Evolutionary conservation across 2,329 filamentous ascomycete species (phyloP), one percentile per base, ranked within the genome.

Genomic region (Arthrobotrys sinensis): DNA sequence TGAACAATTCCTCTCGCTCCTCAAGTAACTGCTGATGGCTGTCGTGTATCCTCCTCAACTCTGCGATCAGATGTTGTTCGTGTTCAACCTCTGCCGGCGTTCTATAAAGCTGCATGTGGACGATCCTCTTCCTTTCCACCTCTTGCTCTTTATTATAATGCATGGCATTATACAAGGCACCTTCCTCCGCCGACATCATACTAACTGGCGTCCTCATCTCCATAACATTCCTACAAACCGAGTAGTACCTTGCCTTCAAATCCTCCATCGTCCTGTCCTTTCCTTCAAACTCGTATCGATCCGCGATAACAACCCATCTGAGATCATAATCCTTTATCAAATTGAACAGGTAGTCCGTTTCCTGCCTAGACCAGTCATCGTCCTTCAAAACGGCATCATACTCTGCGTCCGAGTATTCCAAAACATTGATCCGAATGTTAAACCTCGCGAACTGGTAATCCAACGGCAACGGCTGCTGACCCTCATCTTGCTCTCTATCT

Each of bases 201-300:
- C 92, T 91, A 0, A 92, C 90, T 0, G 93, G 93, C 75, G 92
- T 94, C 81, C 93, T 89, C 5, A 93, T 86, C 1, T 91, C 90
- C 87, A 97, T 92, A 87, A 96, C 91, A 82, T 90, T 92, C 7
- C 92, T 91, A 1, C 92, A 93, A 40, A 98, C 90, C 68, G 91
- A 89, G 85, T 98, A 99, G 85, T 97, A 98, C 66, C 96, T 89
- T 14, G 91, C 89, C 84, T 99, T 99, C 78, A 99, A 86, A 79
- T 97, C 93, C 84, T 99, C 96, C 87, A 97, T 90, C 0, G 90
- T 91, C 48, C 96, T 85, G 84, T 1, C 85, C 83, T 34, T 86
- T 85, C 1, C 88, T 86, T 3, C 83, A 85, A 89, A 97, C 67
- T 97, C 93, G 85, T 97, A 99, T 73, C 95, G 92, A 84, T 99